Conservation (phyloP, 192 early-diverging fungal genomes). For the Nowakowskiella sp. region DNA sequence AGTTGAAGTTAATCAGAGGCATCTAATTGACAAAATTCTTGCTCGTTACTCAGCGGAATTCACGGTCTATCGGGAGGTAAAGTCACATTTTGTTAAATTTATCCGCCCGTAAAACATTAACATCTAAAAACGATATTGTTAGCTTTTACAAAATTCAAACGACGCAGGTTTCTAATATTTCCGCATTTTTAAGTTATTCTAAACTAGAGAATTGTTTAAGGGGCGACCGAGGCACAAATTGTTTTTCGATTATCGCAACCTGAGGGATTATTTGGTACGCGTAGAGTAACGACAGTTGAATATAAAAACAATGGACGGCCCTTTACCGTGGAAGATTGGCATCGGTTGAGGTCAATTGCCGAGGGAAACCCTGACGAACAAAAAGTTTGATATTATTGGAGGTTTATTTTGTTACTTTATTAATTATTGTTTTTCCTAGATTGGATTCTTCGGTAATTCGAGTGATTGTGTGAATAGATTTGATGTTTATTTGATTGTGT, state of each 20-base stretch:
- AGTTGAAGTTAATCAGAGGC: slow-evolving; percentile 75
- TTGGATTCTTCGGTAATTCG: slow-evolving; percentile 12
- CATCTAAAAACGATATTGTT: not conserved
- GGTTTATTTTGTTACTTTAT: slow-evolving; percentile 1
- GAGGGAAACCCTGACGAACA: slow-evolving; percentile 85
- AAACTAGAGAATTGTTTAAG: slow-evolving; percentile 46
- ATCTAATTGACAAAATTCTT: slow-evolving; percentile 87
- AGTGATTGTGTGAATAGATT: not conserved
- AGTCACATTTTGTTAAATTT: slow-evolving; percentile 52
- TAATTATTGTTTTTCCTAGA: slow-evolving; percentile 3
- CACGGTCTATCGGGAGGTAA: slow-evolving; percentile 75
- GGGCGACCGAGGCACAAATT: slow-evolving; percentile 36
- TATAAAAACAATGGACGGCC: slow-evolving; percentile 81
- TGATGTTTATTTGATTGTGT: not conserved
- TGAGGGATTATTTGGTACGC: slow-evolving; percentile 7
- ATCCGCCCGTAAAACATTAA: too few species aligned
- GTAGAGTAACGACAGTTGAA: slow-evolving; percentile 29
- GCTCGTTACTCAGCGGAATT: slow-evolving; percentile 78
- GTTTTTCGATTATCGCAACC: slow-evolving; percentile 12
- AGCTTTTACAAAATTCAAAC: slow-evolving; percentile 44
- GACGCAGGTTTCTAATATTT: slow-evolving; percentile 60
- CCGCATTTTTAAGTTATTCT: not conserved
- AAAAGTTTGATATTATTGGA: slow-evolving; percentile 69
- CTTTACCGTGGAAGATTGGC: slow-evolving; percentile 77
- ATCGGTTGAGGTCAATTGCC: slow-evolving; percentile 72